Evolutionary conservation across 306 rosid genomes (phyloP).

Genomic region (Citrullus amarus): DNA sequence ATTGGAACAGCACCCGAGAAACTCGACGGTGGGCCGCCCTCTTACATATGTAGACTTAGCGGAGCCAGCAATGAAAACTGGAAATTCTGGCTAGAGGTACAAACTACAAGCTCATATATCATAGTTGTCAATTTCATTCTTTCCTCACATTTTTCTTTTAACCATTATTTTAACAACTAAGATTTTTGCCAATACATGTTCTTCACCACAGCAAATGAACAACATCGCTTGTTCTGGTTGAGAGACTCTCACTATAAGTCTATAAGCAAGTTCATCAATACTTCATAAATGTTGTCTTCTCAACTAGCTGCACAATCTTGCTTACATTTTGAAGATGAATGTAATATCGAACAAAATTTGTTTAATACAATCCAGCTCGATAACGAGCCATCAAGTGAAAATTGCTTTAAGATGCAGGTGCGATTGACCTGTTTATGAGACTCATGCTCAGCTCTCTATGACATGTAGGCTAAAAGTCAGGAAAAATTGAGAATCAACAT

Average conservation of each 20-base stretch:
- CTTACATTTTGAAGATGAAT: not conserved
- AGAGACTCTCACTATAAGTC: not conserved
- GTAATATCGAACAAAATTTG: not conserved
- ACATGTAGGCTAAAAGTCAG: constrained; percentile 47
- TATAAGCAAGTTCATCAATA: not conserved
- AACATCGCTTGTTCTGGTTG: not conserved
- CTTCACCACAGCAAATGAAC: not conserved
- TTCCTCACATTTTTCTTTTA: not conserved
- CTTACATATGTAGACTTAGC: constrained; percentile 67
- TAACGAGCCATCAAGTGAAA: not conserved
- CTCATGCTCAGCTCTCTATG: not conserved
- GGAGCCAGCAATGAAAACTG: constrained; percentile 70
- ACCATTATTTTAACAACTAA: not conserved
- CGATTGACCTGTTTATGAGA: not conserved
- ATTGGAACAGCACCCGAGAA: constrained; percentile 48
- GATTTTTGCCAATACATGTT: not conserved
- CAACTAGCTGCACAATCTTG: not conserved
- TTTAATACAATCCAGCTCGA: not conserved
- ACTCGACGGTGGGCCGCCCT: constrained; percentile 52
- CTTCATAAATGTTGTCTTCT: not conserved
- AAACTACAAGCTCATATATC: not conserved
- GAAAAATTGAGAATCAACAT: constrained; percentile 66
- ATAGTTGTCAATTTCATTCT: not conserved
- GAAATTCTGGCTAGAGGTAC: constrained; percentile 94
- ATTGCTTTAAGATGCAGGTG: not conserved